phyloP scores from a whole-genome alignment of 2,329 filamentous ascomycete genomes.

The Fusarium praegraminearum region DNA sequence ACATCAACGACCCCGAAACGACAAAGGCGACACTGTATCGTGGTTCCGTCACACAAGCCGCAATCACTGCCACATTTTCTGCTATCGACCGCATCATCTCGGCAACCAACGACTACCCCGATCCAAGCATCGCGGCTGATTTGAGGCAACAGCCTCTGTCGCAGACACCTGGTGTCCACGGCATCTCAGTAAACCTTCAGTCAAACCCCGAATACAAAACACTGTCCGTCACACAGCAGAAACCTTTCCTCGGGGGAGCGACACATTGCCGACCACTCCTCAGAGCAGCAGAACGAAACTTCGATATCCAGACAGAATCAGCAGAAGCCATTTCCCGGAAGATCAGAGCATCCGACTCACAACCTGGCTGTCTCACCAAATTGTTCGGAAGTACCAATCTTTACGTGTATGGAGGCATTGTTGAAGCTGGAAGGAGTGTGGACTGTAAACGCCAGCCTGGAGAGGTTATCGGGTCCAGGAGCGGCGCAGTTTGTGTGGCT shows the following conservation, averaged over 20 bases:
- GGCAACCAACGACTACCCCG: background rate
- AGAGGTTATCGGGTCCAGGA: background rate
- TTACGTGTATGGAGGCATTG: constrained; percentile 25
- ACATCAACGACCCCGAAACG: constrained; percentile 21
- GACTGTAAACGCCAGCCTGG: background rate
- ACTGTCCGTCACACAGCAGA: constrained; percentile 10
- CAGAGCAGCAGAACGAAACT: constrained; percentile 19
- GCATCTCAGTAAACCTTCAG: constrained; percentile 7
- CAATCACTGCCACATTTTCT: constrained; percentile 19
- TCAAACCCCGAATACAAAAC: background rate
- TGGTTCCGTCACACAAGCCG: constrained; percentile 20
- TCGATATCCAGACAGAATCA: constrained; percentile 15
- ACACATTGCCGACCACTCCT: constrained; percentile 23
- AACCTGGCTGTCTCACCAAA: constrained; percentile 30
- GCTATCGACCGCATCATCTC: constrained; percentile 17
- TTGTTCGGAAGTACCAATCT: constrained; percentile 14
- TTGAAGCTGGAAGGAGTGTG: constrained; percentile 8
- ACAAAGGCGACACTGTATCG: constrained; percentile 35
- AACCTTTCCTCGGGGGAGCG: constrained; percentile 11
- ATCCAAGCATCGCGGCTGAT: background rate
- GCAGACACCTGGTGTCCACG: background rate
- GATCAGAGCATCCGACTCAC: constrained; percentile 33
- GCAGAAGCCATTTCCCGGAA: constrained; percentile 26
- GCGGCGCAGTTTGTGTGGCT: constrained; percentile 21
- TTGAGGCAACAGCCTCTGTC: background rate